These are phyloP conservation scores for Coniferiporia sulphurascens DNA, from an alignment of 1,284 basidiomycete genomes.

Conservation along the genomic window DNA sequence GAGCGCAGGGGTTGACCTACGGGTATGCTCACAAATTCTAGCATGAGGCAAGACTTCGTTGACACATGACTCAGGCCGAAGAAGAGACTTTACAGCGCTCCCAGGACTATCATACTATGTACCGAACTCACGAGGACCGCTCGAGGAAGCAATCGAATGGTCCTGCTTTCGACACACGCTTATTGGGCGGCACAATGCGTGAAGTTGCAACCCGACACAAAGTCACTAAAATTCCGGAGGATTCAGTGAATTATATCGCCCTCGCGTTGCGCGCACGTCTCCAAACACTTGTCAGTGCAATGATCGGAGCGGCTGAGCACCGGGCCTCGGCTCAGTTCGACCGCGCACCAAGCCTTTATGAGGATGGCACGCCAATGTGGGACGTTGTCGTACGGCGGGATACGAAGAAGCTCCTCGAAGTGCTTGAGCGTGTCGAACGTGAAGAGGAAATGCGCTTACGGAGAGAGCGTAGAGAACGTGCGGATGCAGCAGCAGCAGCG, in stretches of 20 bases:
- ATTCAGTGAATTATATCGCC: conserved; percentile 71
- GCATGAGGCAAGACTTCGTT: neutral
- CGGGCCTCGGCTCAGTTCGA: conserved; percentile 68
- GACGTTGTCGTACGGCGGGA: conserved; percentile 67
- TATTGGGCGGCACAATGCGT: conserved; percentile 60
- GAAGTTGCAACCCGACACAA: conserved; percentile 59
- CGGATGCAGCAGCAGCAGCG: conserved; percentile 62
- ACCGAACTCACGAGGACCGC: conserved; percentile 65
- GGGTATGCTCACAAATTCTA: conserved; percentile 43
- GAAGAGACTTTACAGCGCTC: conserved; percentile 70
- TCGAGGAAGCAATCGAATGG: conserved; percentile 63
- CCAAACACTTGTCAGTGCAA: conserved; percentile 63
- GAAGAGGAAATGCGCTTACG: conserved; percentile 75
- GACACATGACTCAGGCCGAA: conserved; percentile 51
- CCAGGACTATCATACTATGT: conserved; percentile 53
- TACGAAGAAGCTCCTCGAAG: conserved; percentile 67
- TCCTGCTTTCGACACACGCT: conserved; percentile 59
- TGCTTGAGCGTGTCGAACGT: conserved; percentile 69
- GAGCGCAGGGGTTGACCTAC: conserved; percentile 76
- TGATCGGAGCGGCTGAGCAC: conserved; percentile 70
- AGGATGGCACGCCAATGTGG: conserved; percentile 73
- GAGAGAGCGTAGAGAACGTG: conserved; percentile 68
- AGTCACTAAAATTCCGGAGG: conserved; percentile 60
- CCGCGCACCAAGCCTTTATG: conserved; percentile 58
- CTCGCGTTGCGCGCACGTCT: conserved; percentile 73